These are phyloP conservation scores for Porosira glacialis DNA, from an alignment of 352 stramenopile genomes.

Conservation along the genomic window DNA sequence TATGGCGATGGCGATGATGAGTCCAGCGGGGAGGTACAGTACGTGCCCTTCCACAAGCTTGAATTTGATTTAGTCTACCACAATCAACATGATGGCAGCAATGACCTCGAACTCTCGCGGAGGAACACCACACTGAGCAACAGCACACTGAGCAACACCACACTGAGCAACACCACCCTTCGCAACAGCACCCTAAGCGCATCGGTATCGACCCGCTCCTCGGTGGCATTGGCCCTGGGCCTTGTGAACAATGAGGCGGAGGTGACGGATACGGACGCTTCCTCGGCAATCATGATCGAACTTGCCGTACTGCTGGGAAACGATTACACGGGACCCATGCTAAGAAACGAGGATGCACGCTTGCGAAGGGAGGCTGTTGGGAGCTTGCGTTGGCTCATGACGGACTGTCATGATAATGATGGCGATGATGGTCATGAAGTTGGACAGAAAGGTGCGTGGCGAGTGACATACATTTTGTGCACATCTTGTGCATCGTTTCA, in stretches of 20 bases:
- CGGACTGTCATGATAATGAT: no score
- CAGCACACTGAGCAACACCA: no score
- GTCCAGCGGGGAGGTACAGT: slow-evolving; percentile 22
- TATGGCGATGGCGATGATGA: slow-evolving; percentile 35
- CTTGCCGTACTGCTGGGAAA: slow-evolving; percentile 62
- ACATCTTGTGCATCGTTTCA: no score
- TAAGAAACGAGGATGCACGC: slow-evolving; percentile 21
- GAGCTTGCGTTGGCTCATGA: slow-evolving; percentile 41
- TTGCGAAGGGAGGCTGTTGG: slow-evolving; percentile 26
- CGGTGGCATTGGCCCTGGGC: slow-evolving; percentile 33
- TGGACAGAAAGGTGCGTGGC: no score
- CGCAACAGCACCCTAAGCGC: no score
- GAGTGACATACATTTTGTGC: no score
- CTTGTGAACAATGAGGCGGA: slow-evolving; percentile 22
- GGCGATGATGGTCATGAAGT: no score
- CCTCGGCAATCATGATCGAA: no score
- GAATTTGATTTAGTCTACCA: no score
- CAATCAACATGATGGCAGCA: slow-evolving; percentile 25
- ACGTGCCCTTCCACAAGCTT: slow-evolving; percentile 56
- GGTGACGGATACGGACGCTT: no score
- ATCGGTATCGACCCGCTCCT: slow-evolving; percentile 23
- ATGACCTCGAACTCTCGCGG: background rate
- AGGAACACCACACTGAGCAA: no score
- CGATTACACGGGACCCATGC: slow-evolving; percentile 55
- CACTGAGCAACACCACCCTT: no score